Conservation (phyloP, 73 alveolate genomes). For the Uronychia setigera region DNA sequence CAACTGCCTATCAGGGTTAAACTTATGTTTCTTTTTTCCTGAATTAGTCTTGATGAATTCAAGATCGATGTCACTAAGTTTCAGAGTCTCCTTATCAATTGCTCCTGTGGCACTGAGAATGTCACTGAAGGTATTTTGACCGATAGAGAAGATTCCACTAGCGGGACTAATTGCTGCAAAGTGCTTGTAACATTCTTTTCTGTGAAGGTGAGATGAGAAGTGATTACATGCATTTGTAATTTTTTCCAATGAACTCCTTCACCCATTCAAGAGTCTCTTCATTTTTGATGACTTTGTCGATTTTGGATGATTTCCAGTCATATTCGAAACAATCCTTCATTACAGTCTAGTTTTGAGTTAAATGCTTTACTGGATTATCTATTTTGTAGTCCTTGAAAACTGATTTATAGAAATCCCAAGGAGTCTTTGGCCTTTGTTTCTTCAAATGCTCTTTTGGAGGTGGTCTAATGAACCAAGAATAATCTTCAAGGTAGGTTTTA, state of each 20-base stretch:
- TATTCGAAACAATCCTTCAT: conserved; percentile 83
- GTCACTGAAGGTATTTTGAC: conserved; percentile 48
- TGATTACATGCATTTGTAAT: conserved; percentile 33
- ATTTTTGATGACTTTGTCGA: conserved; percentile 37
- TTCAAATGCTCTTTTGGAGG: conserved; percentile 29
- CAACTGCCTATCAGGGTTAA: conserved; percentile 65
- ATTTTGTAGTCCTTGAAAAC: conserved; percentile 72
- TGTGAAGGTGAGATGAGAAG: too few relatives aligned
- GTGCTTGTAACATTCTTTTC: conserved; percentile 59
- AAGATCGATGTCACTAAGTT: conserved; percentile 38
- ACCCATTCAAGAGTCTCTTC: conserved; percentile 24
- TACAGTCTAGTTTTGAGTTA: too few relatives aligned
- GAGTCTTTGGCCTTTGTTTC: conserved; percentile 48
- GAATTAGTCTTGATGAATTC: conserved; percentile 61
- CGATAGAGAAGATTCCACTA: conserved; percentile 50
- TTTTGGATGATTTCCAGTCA: conserved; percentile 74
- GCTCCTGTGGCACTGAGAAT: conserved; percentile 26
- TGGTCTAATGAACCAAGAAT: conserved; percentile 53
- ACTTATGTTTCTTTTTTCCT: conserved; percentile 42
- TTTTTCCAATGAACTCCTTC: conserved; percentile 26
- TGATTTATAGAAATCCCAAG: conserved; percentile 73
- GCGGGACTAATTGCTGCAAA: conserved; percentile 59
- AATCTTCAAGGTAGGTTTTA: conserved; percentile 35
- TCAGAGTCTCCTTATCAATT: conserved; percentile 33
- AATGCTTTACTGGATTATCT: conserved; percentile 66